Base-by-base conservation (phyloP, 1,139 yeast genomes). In the Hemisphaericaspora xylofermentans region DNA sequence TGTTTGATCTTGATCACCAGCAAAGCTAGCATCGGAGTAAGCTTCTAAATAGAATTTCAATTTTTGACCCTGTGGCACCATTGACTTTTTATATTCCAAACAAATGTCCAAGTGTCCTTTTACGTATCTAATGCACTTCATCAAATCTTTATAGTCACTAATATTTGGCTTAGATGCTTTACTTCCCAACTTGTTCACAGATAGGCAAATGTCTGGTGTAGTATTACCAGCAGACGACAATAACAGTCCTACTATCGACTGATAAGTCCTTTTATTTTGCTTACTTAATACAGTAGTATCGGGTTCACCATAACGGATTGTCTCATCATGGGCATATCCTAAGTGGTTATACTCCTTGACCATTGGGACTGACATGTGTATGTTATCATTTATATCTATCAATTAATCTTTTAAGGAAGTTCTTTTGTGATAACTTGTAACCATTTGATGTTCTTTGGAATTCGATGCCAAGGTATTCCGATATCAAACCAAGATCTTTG, bases 171-270 rank as follows among this genome's bases (percentile, higher is more conserved):
- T 19, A 12, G 27, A 5, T 16, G 36, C 19, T 27, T 33, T 26
- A 5, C 31, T 6, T 8, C 38, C 33, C 4, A 40, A 15, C 5
- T 16, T 4, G 32, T 40, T 40, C 3, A 25, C 30, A 6, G 24
- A 34, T 21, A 28, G 28, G 6, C 28, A 7, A 9, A 40, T 18
- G 31, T 36, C 43, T 10, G 43, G 43, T 13, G 37, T 18, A 6
- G 43, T 40, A n/a, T 29, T 33, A 9, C 2, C 12, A 3, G 38
- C 31, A 12, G 32, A 32, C 43, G 40, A 40, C 9, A 27, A n/a
- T 16, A 40, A 16, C 25, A 18, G 19, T n/a, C 40, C 38, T 8
- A 36, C 40, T 7, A n/a, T 28, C 2, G 31, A 24, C 28, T 36
- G 43, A 29, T 33, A 40, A 14, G 25, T 12, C 13, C 22, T 6